Percentiles rank a stretch among this genome's conserved stretches.
These are phyloP conservation scores for Pythium rishiriense DNA, from an alignment of 352 stramenopile genomes.

Conservation along the genomic window DNA sequence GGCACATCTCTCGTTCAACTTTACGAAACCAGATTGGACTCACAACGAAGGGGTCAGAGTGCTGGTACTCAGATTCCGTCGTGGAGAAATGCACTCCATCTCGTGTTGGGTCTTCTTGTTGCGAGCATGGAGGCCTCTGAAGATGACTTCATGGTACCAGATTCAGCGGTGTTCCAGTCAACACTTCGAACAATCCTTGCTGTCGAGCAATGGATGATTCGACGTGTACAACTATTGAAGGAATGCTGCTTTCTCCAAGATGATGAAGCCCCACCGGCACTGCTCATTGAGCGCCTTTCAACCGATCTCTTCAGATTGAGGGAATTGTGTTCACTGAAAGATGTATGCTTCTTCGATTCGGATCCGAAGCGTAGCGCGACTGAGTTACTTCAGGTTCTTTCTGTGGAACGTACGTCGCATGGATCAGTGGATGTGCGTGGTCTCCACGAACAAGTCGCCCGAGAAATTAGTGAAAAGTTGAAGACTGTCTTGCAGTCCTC, in stretches of 20 bases:
- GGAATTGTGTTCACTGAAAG: conserved; percentile 54
- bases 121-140: not conserved
- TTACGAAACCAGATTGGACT: conserved; percentile 1
- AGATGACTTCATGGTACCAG: not conserved
- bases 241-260: conserved; percentile 57
- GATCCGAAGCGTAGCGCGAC: conserved; percentile 41
- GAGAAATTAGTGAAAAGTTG: conserved; percentile 9
- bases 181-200: conserved; percentile 42
- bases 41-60: not conserved
- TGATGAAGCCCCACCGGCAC: conserved; percentile 39
- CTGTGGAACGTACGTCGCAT: not conserved
- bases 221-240: conserved; percentile 60
- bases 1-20: conserved; percentile 2
- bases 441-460: conserved; percentile 3
- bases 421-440: not conserved
- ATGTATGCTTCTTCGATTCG: conserved; percentile 34
- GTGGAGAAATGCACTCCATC: conserved; percentile 14
- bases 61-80: not conserved
- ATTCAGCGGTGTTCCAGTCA: not conserved
- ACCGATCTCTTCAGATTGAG: conserved; percentile 48
- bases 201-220: conserved; percentile 67
- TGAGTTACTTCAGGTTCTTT: conserved; percentile 38
- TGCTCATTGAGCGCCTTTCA: conserved; percentile 56
- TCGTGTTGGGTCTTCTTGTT: conserved; percentile 4
- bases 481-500: conserved; percentile 7